These are phyloP conservation scores for Raddia distichophylla DNA, from an alignment of 176 grass and related monocot species.

Conservation along the genomic window DNA sequence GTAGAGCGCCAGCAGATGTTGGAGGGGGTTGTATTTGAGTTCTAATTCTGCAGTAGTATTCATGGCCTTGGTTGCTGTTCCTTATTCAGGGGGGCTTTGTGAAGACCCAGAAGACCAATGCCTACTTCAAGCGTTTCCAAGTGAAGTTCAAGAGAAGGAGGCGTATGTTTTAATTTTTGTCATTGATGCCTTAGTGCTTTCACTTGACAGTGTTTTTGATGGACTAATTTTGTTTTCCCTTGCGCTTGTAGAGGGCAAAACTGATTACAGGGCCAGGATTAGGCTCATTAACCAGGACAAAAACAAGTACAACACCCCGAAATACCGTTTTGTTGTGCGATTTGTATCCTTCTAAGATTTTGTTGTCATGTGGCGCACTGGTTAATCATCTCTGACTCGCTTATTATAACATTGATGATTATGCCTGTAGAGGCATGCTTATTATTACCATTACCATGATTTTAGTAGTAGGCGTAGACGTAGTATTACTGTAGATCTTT, in stretches of 20 bases:
- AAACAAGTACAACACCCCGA: slow-evolving; percentile 80
- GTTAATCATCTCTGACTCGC: not conserved
- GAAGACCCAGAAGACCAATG: slow-evolving; percentile 61
- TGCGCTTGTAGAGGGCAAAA: slow-evolving; percentile 61
- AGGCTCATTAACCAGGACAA: slow-evolving; percentile 82
- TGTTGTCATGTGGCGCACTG: not conserved
- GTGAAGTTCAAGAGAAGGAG: slow-evolving; percentile 91
- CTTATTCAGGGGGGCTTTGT: slow-evolving; percentile 51
- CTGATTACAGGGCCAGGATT: slow-evolving; percentile 74
- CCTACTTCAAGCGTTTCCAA: slow-evolving; percentile 79
- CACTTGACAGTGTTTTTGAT: not conserved
- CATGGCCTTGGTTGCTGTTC: not conserved
- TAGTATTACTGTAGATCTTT: not conserved
- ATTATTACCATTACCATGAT: no score
- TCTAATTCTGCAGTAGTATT: not conserved
- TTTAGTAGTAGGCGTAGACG: no score
- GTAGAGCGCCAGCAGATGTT: no score
- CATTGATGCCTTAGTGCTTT: not conserved
- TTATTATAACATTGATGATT: not conserved
- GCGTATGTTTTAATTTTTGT: slow-evolving; percentile 34
- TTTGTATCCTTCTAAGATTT: slow-evolving; percentile 56
- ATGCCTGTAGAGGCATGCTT: not conserved
- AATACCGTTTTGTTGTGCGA: slow-evolving; percentile 78
- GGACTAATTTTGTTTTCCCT: not conserved
- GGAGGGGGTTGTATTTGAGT: no score